Evolutionary conservation across 2,329 filamentous ascomycete genomes (phyloP), one percentile per base, ranked within the genome.

Genomic region (Ophiostoma triangulosporum): DNA sequence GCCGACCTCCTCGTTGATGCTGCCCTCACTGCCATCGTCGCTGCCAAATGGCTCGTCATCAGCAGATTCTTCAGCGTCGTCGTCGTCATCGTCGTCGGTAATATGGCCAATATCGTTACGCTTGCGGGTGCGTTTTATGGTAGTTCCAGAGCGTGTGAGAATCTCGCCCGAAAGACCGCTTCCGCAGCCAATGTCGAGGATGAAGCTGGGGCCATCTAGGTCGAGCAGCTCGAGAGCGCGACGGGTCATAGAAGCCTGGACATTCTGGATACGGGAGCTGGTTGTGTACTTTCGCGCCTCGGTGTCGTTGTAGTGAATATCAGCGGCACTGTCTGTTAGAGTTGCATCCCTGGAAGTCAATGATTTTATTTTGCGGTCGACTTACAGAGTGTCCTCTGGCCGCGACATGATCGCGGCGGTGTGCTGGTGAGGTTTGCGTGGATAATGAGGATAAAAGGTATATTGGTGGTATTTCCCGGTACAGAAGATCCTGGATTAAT

Each of bases 211-310:
- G 0, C 75, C 71, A 43, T 76, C 71, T 45, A 98, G 83, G 64
- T 88, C 78, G 62, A 98, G 88, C 15, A 98, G 86, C 65, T 93
- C 84, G 58, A 98, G 86, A 32, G 93, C 93, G 54, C 93, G 86
- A 61, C 88, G 78, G 27, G 93, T 95, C 93, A 98, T 98, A 58
- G 82, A 80, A 0, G 90, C 86, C 69, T 98, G 93, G 62, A 98
- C 95, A 62, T 87, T 89, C 64, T 93, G 88, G 65, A 98, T 97
- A 59, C 93, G 88, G 4, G 89, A 95, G 59, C 83, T 91, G 4
- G 91, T 96, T 8, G 93, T 97, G 74, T 98, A 98, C 75, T 97
- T 97, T 66, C 87, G 85, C 31, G 93, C 91, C 75, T 96, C 91
- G 68, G 77, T 76, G 72, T 97, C 91, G 74, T 96, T 85, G 77